phyloP scores from a whole-genome alignment of 75 land plant species.

The Pinus albicaulis region DNA sequence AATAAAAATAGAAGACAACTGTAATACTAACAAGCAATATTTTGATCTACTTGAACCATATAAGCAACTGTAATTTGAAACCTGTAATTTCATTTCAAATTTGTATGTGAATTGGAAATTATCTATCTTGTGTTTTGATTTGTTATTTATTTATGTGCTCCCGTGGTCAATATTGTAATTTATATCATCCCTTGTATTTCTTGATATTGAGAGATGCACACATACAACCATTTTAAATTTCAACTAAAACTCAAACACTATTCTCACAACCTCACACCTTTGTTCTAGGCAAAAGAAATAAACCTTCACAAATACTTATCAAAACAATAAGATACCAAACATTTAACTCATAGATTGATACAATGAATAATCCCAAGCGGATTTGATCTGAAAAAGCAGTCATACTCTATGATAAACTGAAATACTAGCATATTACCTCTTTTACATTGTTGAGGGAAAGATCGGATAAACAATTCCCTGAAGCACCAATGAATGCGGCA shows the following conservation, averaged over 20 bases:
- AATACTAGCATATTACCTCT: conserved; percentile 33
- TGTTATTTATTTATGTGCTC: background rate
- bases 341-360: background rate
- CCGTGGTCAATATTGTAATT: background rate
- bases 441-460: conserved; percentile 57
- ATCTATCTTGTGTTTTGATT: background rate
- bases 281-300: background rate
- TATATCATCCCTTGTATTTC: background rate
- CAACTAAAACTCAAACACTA: background rate
- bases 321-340: background rate
- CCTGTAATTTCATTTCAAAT: background rate
- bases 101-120: background rate
- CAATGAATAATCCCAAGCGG: background rate
- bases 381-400: background rate
- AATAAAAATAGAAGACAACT: too few relatives aligned
- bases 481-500: conserved; percentile 62
- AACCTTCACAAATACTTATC: background rate
- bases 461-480: conserved; percentile 42
- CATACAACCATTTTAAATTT: background rate
- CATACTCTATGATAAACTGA: background rate
- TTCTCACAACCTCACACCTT: background rate
- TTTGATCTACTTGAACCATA: too few relatives aligned
- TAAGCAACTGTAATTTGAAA: background rate
- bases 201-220: background rate
- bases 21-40: too few relatives aligned